A percentile compares a stretch with the other conserved stretches of the same genome.
phyloP scores from a whole-genome alignment of 139 green algal genomes.

The Coelastrella sp. region DNA sequence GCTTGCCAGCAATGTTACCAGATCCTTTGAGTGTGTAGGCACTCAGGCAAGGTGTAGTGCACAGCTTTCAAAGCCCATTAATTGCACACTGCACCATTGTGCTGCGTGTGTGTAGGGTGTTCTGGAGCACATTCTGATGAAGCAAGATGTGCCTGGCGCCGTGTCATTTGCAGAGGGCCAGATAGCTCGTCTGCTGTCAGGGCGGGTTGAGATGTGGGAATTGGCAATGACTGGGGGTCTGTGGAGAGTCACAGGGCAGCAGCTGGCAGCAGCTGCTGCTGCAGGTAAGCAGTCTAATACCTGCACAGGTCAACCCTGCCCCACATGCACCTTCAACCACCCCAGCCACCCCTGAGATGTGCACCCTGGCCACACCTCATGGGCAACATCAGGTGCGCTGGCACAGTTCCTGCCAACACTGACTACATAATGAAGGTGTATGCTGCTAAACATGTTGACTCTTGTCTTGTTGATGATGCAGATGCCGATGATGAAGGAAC shows the following conservation, averaged over 20 bases:
- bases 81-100: not conserved
- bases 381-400: too few relatives aligned
- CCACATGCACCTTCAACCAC: not conserved
- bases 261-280: slow-evolving; percentile 53
- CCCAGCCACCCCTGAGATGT: too few relatives aligned
- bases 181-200: slow-evolving; percentile 63
- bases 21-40: too few relatives aligned
- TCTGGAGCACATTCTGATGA: slow-evolving; percentile 77
- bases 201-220: slow-evolving; percentile 70
- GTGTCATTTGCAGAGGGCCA: slow-evolving; percentile 72
- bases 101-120: slow-evolving; percentile 48
- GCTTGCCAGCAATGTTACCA: too few relatives aligned
- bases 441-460: too few relatives aligned
- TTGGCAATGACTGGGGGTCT: slow-evolving; percentile 80
- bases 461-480: not conserved
- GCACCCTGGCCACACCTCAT: too few relatives aligned
- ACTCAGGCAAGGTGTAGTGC: too few relatives aligned
- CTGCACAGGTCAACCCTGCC: not conserved
- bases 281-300: not conserved
- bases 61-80: too few relatives aligned
- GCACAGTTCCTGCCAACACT: too few relatives aligned
- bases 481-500: slow-evolving; percentile 18
- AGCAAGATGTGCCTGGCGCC: slow-evolving; percentile 60
- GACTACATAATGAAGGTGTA: too few relatives aligned
- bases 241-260: slow-evolving; percentile 61